Percentiles rank a stretch among this genome's conserved stretches.
phyloP scores from a whole-genome alignment of 2,329 filamentous ascomycete species.

The Scedosporium apiospermum region DNA sequence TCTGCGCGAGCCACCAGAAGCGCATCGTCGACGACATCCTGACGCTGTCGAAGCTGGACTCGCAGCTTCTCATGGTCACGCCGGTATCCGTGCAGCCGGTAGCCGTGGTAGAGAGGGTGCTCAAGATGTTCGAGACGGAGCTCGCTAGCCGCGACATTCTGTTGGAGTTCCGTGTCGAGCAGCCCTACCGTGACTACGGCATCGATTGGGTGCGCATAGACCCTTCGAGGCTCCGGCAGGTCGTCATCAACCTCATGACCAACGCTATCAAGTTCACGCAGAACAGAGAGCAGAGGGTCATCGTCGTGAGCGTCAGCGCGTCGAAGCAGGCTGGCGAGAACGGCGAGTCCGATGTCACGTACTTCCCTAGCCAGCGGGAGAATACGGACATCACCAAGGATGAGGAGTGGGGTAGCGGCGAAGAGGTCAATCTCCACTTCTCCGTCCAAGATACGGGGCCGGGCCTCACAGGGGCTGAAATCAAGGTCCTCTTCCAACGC shows the following conservation, averaged over 20 bases:
- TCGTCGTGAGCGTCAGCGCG: constrained; percentile 56
- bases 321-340: constrained; percentile 40
- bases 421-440: constrained; percentile 63
- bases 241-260: constrained; percentile 67
- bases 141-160: constrained; percentile 62
- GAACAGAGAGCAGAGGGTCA: constrained; percentile 46
- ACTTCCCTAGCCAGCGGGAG: constrained; percentile 7
- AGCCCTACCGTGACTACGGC: constrained; percentile 53
- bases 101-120: constrained; percentile 55
- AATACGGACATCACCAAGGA: constrained; percentile 37
- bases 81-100: constrained; percentile 62
- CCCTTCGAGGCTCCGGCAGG: constrained; percentile 63
- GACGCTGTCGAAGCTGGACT: constrained; percentile 61
- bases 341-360: constrained; percentile 16
- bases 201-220: constrained; percentile 68
- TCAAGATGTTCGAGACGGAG: constrained; percentile 75
- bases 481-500: constrained; percentile 56
- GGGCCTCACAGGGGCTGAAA: constrained; percentile 55
- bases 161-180: constrained; percentile 59
- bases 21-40: constrained; percentile 60
- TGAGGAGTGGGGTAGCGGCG: constrained; percentile 61
- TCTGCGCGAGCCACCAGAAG: constrained; percentile 74
- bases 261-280: constrained; percentile 59
- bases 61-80: constrained; percentile 59
- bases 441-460: constrained; percentile 63